A percentile compares a stretch with the other conserved stretches of the same genome.
These are phyloP conservation scores for Corinectria fuckeliana DNA, from an alignment of 2,329 filamentous ascomycete species.

Conservation along the genomic window DNA sequence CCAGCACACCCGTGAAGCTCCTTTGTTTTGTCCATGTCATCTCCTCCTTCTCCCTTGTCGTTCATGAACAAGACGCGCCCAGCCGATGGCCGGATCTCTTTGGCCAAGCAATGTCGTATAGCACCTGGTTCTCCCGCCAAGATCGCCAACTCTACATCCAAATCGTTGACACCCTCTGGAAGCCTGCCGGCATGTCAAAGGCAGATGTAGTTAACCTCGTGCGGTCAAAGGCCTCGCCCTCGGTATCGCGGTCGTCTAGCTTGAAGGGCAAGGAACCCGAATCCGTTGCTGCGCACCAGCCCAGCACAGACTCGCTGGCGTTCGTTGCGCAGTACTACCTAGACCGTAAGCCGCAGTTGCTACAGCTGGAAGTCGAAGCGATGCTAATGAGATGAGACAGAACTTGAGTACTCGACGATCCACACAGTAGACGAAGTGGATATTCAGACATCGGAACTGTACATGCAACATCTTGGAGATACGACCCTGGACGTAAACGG, in stretches of 20 bases:
- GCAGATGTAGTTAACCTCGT: constrained; percentile 40
- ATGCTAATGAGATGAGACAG: constrained; percentile 39
- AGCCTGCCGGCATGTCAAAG: constrained; percentile 46
- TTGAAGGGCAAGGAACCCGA: constrained; percentile 53
- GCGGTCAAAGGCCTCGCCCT: constrained; percentile 24
- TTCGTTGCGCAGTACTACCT: constrained; percentile 55
- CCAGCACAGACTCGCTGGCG: constrained; percentile 47
- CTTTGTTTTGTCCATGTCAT: constrained; percentile 60
- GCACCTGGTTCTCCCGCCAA: constrained; percentile 45
- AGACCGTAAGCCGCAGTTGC: constrained; percentile 50
- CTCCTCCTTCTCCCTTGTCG: constrained; percentile 56
- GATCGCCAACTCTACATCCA: constrained; percentile 50
- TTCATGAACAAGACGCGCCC: constrained; percentile 50
- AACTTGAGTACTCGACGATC: constrained; percentile 55
- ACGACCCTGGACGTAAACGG: constrained; percentile 31
- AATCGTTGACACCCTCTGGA: constrained; percentile 56
- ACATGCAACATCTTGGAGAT: constrained; percentile 49
- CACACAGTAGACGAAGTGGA: constrained; percentile 37
- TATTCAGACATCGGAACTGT: constrained; percentile 50
- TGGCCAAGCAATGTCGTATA: constrained; percentile 54
- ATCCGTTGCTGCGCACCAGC: constrained; percentile 39
- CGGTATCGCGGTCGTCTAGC: constrained; percentile 33
- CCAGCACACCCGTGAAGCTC: constrained; percentile 50
- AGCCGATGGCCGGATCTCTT: constrained; percentile 51
- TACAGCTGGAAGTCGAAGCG: background rate